Conservation (phyloP, 2,329 filamentous ascomycete genomes). For the Hypoxylon rubiginosum region DNA sequence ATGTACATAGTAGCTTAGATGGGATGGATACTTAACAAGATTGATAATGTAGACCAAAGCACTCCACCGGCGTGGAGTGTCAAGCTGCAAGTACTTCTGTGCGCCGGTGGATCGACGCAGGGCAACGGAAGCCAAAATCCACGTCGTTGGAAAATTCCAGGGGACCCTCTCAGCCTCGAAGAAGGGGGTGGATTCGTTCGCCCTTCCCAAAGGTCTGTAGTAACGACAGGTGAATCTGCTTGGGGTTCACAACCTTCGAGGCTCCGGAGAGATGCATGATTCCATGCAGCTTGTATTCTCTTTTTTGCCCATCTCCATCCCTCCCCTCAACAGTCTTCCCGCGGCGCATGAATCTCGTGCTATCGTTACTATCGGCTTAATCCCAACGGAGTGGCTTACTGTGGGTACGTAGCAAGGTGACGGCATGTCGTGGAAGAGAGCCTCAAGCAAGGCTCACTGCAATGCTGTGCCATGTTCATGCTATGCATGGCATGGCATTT, state of each 20-base stretch:
- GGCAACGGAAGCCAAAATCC: constrained; percentile 43
- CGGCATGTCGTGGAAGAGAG: constrained; percentile 49
- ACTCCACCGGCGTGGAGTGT: constrained; percentile 35
- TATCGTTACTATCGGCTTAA: constrained; percentile 48
- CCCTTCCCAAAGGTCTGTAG: constrained; percentile 6
- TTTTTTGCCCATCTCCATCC: constrained; percentile 24
- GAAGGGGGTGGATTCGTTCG: constrained; percentile 27
- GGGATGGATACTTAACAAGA: constrained; percentile 15
- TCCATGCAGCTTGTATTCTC: constrained; percentile 47
- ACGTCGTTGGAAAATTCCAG: constrained; percentile 40
- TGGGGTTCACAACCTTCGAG: constrained; percentile 43
- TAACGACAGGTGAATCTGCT: constrained; percentile 17
- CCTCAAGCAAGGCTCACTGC: constrained; percentile 51
- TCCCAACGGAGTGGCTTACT: constrained; percentile 42
- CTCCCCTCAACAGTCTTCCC: constrained; percentile 29
- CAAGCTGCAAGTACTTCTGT: constrained; percentile 41
- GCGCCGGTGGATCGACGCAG: constrained; percentile 44
- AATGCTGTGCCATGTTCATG: constrained; percentile 50
- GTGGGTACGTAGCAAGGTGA: constrained; percentile 48
- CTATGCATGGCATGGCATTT: constrained; percentile 49
- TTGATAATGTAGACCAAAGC: constrained; percentile 22
- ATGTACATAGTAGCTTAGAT: background rate
- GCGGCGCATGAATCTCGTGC: constrained; percentile 49
- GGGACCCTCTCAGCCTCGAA: constrained; percentile 34
- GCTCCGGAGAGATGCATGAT: constrained; percentile 48